phyloP scores from a whole-genome alignment of 495 filamentous ascomycete genomes.

The Halenospora varia region DNA sequence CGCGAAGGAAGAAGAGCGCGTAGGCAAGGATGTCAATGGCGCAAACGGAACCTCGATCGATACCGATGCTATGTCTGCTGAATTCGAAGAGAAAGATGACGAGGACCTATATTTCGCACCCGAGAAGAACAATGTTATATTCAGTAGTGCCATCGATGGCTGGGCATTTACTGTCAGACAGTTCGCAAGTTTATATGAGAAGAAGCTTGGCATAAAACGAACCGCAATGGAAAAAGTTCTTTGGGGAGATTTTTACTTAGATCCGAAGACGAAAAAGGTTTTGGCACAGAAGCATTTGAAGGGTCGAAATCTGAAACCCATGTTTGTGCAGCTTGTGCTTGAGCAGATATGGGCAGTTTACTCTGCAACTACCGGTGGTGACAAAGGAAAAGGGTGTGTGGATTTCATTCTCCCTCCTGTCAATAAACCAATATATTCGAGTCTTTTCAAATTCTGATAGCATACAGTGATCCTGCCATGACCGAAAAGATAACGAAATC shows the following conservation, averaged over 20 bases:
- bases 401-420: constrained; percentile 27
- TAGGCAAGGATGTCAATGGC: constrained; percentile 37
- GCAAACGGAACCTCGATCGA: constrained; percentile 34
- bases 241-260: constrained; percentile 96
- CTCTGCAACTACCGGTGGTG: constrained; percentile 78
- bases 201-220: constrained; percentile 93
- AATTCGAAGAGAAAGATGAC: constrained; percentile 90
- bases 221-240: constrained; percentile 88
- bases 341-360: constrained; percentile 98
- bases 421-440: constrained; percentile 8
- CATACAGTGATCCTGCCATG: constrained; percentile 65
- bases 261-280: constrained; percentile 95
- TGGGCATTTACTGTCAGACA: constrained; percentile 97
- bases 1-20: constrained; percentile 38
- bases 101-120: constrained; percentile 98
- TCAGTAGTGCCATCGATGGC: constrained; percentile 93
- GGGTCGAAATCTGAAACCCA: constrained; percentile 83
- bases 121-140: constrained; percentile 98
- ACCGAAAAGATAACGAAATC: constrained; percentile 95
- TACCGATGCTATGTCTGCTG: constrained; percentile 34
- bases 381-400: constrained; percentile 71
- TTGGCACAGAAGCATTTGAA: constrained; percentile 90
- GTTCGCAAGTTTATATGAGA: constrained; percentile 92
- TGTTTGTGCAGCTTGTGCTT: constrained; percentile 96
- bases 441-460: constrained; percentile 10